These are phyloP conservation scores for Lasiodiplodia sp. DNA, from an alignment of 2,329 filamentous ascomycete species.

Conservation along the genomic window DNA sequence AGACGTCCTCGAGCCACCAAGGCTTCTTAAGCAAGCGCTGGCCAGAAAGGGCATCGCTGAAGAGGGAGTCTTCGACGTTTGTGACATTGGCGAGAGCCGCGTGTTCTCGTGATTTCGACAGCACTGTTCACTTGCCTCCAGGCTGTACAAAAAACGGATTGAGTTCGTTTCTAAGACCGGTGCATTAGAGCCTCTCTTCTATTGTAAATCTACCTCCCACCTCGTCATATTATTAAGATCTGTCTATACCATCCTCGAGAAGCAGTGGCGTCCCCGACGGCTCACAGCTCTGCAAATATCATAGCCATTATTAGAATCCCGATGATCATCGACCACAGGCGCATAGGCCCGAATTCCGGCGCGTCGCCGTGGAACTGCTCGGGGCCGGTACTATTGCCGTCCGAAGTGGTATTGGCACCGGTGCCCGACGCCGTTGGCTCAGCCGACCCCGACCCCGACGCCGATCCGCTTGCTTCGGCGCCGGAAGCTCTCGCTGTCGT, in stretches of 20 bases:
- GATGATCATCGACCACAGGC: constrained; percentile 20
- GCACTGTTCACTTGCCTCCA: neutral
- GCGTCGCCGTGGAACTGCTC: constrained; percentile 15
- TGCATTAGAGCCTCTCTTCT: neutral
- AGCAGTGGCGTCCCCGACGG: neutral
- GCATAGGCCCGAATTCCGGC: constrained; percentile 23
- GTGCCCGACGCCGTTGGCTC: constrained; percentile 2
- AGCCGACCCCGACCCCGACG: neutral
- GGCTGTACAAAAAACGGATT: neutral
- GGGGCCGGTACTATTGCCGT: neutral
- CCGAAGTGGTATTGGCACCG: neutral
- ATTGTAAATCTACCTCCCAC: neutral
- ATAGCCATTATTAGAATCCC: constrained; percentile 26
- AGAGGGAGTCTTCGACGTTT: constrained; percentile 79
- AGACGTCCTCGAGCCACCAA: constrained; percentile 83
- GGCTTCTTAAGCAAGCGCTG: constrained; percentile 74
- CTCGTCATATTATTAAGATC: neutral
- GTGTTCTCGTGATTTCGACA: constrained; percentile 61
- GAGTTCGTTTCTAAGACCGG: neutral
- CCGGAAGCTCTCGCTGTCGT: neutral
- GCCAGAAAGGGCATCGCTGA: constrained; percentile 71
- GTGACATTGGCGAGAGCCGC: constrained; percentile 82
- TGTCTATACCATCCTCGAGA: neutral
- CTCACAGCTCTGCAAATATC: constrained; percentile 31
- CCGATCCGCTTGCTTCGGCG: neutral